Conservation (phyloP, 768 basidiomycete genomes). For the Dendrothele bispora region DNA sequence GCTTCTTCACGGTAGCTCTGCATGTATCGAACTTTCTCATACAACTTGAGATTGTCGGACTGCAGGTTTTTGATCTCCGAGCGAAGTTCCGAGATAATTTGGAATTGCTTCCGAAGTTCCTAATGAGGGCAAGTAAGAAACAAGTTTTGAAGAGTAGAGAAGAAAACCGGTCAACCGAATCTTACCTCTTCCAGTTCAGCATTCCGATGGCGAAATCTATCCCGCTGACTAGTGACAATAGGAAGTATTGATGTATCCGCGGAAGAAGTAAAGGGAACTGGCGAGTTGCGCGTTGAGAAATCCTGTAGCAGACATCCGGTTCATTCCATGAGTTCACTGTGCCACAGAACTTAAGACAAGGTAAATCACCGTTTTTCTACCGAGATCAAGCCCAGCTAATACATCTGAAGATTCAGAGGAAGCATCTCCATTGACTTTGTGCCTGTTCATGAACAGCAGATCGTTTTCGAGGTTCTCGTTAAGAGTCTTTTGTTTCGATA, state of each 20-base stretch:
- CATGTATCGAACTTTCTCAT: constrained; percentile 99
- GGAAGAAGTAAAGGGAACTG: constrained; percentile 69
- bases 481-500: constrained; percentile 74
- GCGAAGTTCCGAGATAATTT: constrained; percentile 91
- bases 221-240: constrained; percentile 95
- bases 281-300: constrained; percentile 48
- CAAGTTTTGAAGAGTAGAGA: constrained; percentile 5
- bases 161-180: too few species aligned
- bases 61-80: constrained; percentile 90
- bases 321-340: constrained; percentile 5
- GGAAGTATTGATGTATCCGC: constrained; percentile 96
- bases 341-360: constrained; percentile 8
- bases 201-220: constrained; percentile 96
- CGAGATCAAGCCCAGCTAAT: constrained; percentile 73
- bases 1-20: constrained; percentile 89
- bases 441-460: constrained; percentile 76
- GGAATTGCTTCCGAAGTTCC: constrained; percentile 96
- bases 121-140: constrained; percentile 25
- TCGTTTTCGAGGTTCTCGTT: constrained; percentile 95
- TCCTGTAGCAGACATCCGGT: constrained; percentile 19
- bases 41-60: constrained; percentile 93
- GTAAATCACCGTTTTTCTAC: constrained; percentile 49
- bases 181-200: constrained; percentile 92
- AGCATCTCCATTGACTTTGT: constrained; percentile 37
- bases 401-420: constrained; percentile 45